phyloP scores from a whole-genome alignment of 768 basidiomycete species.

The Mycena belliarum region DNA sequence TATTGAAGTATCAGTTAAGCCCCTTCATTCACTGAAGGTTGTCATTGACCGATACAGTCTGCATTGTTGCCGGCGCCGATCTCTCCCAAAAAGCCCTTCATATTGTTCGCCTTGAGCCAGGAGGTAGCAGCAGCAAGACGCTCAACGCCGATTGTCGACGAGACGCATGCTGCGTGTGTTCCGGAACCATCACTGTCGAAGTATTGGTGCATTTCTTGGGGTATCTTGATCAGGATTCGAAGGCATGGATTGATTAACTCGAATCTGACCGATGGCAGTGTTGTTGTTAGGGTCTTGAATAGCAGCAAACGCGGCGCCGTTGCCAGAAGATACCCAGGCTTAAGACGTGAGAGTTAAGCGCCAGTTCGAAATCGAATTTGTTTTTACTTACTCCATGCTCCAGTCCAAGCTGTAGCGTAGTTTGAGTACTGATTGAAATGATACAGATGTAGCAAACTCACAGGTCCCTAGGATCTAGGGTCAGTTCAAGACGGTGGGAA shows the following conservation, averaged over 20 bases:
- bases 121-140: constrained; percentile 55
- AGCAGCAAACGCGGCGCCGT: constrained; percentile 48
- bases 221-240: neutral
- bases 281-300: constrained; percentile 65
- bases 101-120: constrained; percentile 59
- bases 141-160: constrained; percentile 58
- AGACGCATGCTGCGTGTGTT: constrained; percentile 54
- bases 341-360: constrained; percentile 7
- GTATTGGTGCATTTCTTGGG: constrained; percentile 72
- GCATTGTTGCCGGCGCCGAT: constrained; percentile 53
- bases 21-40: neutral
- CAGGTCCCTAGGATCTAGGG: constrained; percentile 17
- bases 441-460: constrained; percentile 2
- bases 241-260: no score
- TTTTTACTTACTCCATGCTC: constrained; percentile 51
- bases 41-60: constrained; percentile 19
- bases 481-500: neutral
- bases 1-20: constrained; percentile 31
- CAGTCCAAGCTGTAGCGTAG: constrained; percentile 46
- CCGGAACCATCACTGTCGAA: constrained; percentile 67
- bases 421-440: neutral
- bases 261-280: constrained; percentile 52
- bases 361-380: no score
- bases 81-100: constrained; percentile 68
- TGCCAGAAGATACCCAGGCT: constrained; percentile 62